Evolutionary conservation across 306 rosid species (phyloP).

Genomic region (Citrullus amarus): DNA sequence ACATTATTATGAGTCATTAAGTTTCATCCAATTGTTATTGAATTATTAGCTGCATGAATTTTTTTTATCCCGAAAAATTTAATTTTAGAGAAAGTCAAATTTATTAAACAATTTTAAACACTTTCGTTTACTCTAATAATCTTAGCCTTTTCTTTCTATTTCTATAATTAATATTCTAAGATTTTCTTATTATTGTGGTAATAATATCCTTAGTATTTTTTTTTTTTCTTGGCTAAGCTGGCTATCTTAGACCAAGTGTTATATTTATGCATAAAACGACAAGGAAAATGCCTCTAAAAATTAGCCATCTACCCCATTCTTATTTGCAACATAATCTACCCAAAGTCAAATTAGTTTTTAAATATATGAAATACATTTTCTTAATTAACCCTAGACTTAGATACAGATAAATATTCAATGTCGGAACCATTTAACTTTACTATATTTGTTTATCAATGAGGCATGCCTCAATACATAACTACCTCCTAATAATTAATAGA

Average conservation of each 20-base stretch:
- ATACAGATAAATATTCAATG: no score
- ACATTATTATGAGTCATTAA: no score
- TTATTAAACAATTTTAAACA: neutral
- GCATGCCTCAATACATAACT: no score
- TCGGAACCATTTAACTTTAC: no score
- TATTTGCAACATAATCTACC: neutral
- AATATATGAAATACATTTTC: no score
- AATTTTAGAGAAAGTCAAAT: neutral
- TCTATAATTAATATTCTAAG: neutral
- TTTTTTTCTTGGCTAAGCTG: neutral
- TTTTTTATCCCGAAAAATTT: neutral
- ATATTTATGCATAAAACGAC: neutral
- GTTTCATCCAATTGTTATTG: neutral
- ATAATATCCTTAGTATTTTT: neutral
- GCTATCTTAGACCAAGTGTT: neutral
- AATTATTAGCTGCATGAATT: neutral
- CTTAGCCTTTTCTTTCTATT: neutral
- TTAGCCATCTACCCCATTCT: neutral
- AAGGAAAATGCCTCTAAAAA: neutral
- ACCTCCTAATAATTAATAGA: no score
- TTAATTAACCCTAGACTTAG: no score
- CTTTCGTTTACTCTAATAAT: neutral
- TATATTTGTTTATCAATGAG: no score
- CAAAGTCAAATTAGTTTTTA: neutral
- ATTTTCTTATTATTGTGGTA: neutral